Percentiles rank a stretch among this genome's conserved stretches.
Evolutionary conservation across 768 basidiomycete species (phyloP).

Genomic region (Lactifluus subvellereus): DNA sequence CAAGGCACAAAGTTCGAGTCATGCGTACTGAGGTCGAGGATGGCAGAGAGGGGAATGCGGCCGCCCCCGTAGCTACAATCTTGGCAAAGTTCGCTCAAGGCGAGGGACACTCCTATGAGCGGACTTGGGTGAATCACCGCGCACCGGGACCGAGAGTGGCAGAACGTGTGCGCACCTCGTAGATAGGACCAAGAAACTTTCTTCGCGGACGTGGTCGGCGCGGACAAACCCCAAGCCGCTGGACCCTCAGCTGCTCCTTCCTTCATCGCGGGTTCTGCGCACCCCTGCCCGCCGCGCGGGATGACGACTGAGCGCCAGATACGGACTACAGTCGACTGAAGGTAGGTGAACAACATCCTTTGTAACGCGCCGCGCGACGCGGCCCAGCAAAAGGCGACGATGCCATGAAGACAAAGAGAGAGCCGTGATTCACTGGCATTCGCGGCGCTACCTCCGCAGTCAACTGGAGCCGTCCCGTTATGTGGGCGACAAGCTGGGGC

Average conservation of each 20-base stretch:
- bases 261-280: neutral
- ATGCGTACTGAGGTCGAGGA: conserved; percentile 9
- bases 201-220: neutral
- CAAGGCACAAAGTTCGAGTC: neutral
- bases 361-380: neutral
- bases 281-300: neutral
- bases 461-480: neutral
- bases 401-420: neutral
- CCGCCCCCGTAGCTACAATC: conserved; percentile 2
- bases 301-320: neutral
- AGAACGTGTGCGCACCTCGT: neutral
- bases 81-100: conserved; percentile 14
- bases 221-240: neutral
- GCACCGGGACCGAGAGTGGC: no score
- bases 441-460: neutral
- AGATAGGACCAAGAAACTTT: conserved; percentile 14
- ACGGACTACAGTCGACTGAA: neutral
- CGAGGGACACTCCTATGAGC: conserved; percentile 4
- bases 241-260: neutral
- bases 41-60: conserved; percentile 5
- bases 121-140: neutral
- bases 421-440: neutral
- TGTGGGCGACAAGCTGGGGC: neutral
- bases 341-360: neutral
- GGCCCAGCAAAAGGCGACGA: conserved; percentile 3